Percentiles rank a stretch among this genome's conserved stretches.
Conservation (phyloP, 2,329 filamentous ascomycete genomes). For the Beauveria pseudobassiana region DNA sequence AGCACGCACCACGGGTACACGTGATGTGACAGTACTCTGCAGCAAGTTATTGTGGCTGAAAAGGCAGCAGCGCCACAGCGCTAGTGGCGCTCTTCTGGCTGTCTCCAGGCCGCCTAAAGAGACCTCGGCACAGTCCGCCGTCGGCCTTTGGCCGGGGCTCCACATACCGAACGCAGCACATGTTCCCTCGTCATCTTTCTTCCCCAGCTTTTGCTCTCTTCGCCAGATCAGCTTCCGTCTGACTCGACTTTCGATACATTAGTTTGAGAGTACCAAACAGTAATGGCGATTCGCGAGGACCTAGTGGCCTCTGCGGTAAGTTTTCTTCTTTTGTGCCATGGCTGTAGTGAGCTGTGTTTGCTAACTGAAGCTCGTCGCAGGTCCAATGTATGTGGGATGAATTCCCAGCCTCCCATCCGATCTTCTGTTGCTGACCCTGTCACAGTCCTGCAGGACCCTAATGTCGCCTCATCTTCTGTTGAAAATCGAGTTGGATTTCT, state of each 20-base stretch:
- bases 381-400: slow-evolving; percentile 33
- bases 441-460: slow-evolving; percentile 86
- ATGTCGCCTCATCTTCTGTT: slow-evolving; percentile 78
- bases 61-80: too few species aligned
- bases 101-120: neutral
- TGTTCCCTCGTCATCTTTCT: slow-evolving; percentile 19
- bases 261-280: slow-evolving; percentile 6
- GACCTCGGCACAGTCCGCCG: slow-evolving; percentile 23
- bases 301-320: slow-evolving; percentile 73
- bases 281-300: slow-evolving; percentile 89
- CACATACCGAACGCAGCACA: slow-evolving; percentile 23
- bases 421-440: slow-evolving; percentile 16
- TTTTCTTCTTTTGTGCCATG: slow-evolving; percentile 11
- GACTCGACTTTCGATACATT: neutral
- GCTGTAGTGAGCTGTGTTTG: slow-evolving; percentile 1
- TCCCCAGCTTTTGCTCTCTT: slow-evolving; percentile 2
- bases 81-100: too few species aligned
- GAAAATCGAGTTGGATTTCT: slow-evolving; percentile 91
- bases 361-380: slow-evolving; percentile 19
- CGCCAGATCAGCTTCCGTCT: slow-evolving; percentile 11
- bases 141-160: slow-evolving; percentile 18
- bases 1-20: slow-evolving; percentile 16
- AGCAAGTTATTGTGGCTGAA: too few species aligned
- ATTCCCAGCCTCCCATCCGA: neutral
- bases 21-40: slow-evolving; percentile 15